Percentiles rank a stretch among this genome's conserved stretches.
Evolutionary conservation across 2,329 filamentous ascomycete species (phyloP).

Genomic region (Clathrospora elynae): DNA sequence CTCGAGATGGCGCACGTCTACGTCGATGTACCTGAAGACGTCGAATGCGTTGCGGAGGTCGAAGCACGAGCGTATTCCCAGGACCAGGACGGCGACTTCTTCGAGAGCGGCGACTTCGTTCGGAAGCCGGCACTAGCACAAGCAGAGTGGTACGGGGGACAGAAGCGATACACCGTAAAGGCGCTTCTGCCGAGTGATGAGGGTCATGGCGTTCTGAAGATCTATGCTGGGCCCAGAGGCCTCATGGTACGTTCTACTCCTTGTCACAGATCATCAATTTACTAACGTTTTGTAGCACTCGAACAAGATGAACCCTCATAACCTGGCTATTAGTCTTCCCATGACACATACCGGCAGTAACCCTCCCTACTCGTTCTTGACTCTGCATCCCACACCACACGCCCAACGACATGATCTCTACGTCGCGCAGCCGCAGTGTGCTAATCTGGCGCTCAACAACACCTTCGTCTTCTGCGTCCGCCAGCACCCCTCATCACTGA

Average conservation of each 20-base stretch:
- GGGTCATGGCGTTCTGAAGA: slow-evolving; percentile 81
- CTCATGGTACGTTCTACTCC: slow-evolving; percentile 66
- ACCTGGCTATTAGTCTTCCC: slow-evolving; percentile 85
- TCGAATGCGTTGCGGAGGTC: slow-evolving; percentile 91
- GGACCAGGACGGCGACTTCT: slow-evolving; percentile 87
- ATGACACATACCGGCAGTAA: slow-evolving; percentile 91
- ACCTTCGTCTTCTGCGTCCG: slow-evolving; percentile 97
- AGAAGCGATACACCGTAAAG: slow-evolving; percentile 93
- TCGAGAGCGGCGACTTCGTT: slow-evolving; percentile 86
- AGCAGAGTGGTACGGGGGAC: slow-evolving; percentile 84
- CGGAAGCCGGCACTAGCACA: slow-evolving; percentile 88
- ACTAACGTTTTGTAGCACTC: slow-evolving; percentile 65
- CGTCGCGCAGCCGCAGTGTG: slow-evolving; percentile 93
- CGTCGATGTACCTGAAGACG: slow-evolving; percentile 83
- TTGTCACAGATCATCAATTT: not conserved
- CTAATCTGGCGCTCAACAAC: slow-evolving; percentile 86
- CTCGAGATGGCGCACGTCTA: slow-evolving; percentile 92
- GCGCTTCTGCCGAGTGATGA: slow-evolving; percentile 90
- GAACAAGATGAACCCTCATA: slow-evolving; percentile 93
- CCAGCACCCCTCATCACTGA: slow-evolving; percentile 77
- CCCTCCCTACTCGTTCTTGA: slow-evolving; percentile 90
- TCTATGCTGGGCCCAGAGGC: slow-evolving; percentile 92
- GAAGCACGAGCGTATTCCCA: slow-evolving; percentile 80
- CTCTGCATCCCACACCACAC: slow-evolving; percentile 92
- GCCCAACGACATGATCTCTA: slow-evolving; percentile 98